These are phyloP conservation scores for Coprinopsis sp. DNA, from an alignment of 768 basidiomycete species.

Conservation along the genomic window DNA sequence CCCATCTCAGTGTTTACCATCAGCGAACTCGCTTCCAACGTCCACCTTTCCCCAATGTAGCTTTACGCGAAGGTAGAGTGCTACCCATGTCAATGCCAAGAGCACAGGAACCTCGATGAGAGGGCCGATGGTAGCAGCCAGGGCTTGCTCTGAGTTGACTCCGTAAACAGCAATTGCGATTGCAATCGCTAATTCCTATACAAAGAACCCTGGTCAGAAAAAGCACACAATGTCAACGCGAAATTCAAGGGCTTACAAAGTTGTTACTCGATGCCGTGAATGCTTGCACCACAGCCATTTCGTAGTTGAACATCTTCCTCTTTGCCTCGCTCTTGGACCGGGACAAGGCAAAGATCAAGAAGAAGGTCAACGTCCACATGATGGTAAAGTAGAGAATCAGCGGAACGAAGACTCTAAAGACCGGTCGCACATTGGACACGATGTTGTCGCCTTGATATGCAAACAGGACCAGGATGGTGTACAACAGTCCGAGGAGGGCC, in stretches of 20 bases:
- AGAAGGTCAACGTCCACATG: constrained; percentile 62
- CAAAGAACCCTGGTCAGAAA: too few species aligned
- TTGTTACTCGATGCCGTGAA: constrained; percentile 82
- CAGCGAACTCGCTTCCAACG: too few species aligned
- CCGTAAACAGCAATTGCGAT: constrained; percentile 77
- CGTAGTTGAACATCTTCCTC: constrained; percentile 42
- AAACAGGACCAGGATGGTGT: constrained; percentile 72
- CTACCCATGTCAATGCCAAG: constrained; percentile 62
- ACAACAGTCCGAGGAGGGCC: constrained; percentile 69
- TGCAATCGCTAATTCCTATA: constrained; percentile 84
- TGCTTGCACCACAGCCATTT: constrained; percentile 73
- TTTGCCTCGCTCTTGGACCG: constrained; percentile 23
- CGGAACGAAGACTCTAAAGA: constrained; percentile 80
- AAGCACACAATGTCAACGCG: too few species aligned
- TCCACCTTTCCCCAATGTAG: too few species aligned
- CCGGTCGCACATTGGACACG: constrained; percentile 64
- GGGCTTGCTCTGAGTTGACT: too few species aligned
- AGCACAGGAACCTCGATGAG: constrained; percentile 80
- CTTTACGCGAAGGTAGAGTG: constrained; percentile 46
- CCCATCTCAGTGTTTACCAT: too few species aligned
- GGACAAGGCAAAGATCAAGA: constrained; percentile 44
- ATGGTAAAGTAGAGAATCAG: constrained; percentile 73
- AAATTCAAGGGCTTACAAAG: constrained; percentile 45
- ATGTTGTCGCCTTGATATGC: constrained; percentile 68
- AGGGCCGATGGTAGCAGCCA: too few species aligned